Conservation (phyloP, 495 filamentous ascomycete species). For the Aspergillus nanangensis region DNA sequence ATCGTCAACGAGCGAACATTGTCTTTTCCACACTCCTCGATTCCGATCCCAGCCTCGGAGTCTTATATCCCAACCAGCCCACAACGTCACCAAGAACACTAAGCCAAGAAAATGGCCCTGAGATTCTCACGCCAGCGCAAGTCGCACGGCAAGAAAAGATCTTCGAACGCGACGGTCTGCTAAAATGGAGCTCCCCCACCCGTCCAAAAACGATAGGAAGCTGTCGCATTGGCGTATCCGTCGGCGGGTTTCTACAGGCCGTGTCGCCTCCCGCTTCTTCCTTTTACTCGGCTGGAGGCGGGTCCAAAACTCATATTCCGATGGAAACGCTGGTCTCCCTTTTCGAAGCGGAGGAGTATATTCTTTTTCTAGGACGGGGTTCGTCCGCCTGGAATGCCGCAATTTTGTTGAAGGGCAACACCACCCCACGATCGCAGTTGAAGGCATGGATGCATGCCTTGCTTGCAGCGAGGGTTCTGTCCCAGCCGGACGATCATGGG, state of each 20-base stretch:
- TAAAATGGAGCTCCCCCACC: conserved; percentile 42
- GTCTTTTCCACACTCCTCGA: conserved; percentile 60
- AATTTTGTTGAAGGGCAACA: conserved; percentile 62
- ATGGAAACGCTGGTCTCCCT: conserved; percentile 14
- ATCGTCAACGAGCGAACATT: conserved; percentile 81
- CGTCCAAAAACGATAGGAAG: conserved; percentile 14
- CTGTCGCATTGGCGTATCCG: conserved; percentile 31
- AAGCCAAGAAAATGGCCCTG: background rate
- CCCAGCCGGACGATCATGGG: background rate
- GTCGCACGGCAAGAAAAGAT: conserved; percentile 66
- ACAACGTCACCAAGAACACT: background rate
- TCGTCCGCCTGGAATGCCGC: conserved; percentile 29
- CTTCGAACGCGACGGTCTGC: conserved; percentile 58
- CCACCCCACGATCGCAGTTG: conserved; percentile 46
- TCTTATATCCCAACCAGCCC: background rate
- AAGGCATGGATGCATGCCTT: conserved; percentile 76
- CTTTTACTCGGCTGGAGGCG: background rate
- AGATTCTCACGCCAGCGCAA: conserved; percentile 52
- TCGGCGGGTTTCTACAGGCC: conserved; percentile 19
- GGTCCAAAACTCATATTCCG: conserved; percentile 16
- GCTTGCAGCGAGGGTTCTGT: conserved; percentile 38
- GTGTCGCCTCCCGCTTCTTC: too few species aligned
- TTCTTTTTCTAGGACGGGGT: conserved; percentile 20
- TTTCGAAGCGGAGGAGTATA: conserved; percentile 27
- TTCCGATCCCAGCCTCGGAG: conserved; percentile 26